Conservation (phyloP, 495 filamentous ascomycete genomes). For the Podospora comata region DNA sequence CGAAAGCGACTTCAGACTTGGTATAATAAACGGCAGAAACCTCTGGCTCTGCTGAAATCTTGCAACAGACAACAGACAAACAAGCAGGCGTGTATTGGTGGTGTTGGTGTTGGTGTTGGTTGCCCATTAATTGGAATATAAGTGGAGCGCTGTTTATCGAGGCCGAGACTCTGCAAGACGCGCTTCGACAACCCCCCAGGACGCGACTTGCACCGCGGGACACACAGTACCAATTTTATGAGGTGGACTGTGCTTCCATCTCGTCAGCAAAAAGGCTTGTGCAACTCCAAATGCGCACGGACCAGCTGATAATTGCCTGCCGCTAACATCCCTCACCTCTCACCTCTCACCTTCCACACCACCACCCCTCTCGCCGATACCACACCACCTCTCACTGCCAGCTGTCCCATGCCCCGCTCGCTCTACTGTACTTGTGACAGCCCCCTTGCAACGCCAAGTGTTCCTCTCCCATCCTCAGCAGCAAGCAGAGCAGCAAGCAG, state of each 20-base stretch:
- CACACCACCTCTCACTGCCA: neutral
- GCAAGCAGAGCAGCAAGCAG: neutral
- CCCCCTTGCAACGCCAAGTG: neutral
- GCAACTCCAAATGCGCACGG: neutral
- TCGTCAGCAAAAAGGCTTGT: neutral
- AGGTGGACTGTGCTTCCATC: neutral
- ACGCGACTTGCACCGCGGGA: slow-evolving; percentile 16
- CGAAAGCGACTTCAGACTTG: neutral
- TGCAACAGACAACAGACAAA: neutral
- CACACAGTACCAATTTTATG: neutral
- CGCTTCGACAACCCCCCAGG: slow-evolving; percentile 6
- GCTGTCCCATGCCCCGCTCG: neutral
- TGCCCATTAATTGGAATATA: slow-evolving; percentile 6
- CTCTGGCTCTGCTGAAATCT: neutral
- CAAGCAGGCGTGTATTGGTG: neutral
- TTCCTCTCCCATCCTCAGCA: neutral
- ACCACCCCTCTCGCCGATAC: neutral
- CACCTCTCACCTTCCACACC: neutral
- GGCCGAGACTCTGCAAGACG: slow-evolving; percentile 17
- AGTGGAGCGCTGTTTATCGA: slow-evolving; percentile 4
- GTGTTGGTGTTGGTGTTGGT: slow-evolving; percentile 10
- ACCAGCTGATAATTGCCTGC: neutral
- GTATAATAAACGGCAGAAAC: neutral
- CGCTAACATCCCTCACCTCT: neutral
- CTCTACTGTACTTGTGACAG: neutral